Conservation (phyloP, 352 stramenopile species). For the Phytophthora cryptogea region DNA sequence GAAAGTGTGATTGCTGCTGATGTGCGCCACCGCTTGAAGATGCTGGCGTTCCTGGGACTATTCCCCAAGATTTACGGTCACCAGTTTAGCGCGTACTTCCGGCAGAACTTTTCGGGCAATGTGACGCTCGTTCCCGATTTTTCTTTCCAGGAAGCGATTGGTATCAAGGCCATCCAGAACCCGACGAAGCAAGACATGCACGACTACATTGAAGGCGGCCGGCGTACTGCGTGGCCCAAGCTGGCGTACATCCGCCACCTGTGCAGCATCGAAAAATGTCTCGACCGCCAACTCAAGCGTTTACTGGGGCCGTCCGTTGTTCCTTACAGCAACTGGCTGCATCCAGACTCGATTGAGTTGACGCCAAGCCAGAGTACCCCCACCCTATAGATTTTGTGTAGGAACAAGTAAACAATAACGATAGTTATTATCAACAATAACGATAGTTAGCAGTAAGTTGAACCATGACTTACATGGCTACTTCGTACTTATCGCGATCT, state of each 20-base stretch:
- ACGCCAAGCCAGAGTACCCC: not conserved
- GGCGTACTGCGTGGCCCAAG: slow-evolving; percentile 91
- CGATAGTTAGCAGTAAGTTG: too few species aligned
- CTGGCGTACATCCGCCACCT: slow-evolving; percentile 94
- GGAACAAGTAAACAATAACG: not conserved
- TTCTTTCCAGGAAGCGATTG: slow-evolving; percentile 81
- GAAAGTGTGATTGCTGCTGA: slow-evolving; percentile 87
- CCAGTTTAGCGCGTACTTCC: slow-evolving; percentile 77
- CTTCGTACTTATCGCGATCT: slow-evolving; percentile 19
- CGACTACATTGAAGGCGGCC: slow-evolving; percentile 80
- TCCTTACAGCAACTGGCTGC: slow-evolving; percentile 36
- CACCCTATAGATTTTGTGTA: slow-evolving; percentile 6
- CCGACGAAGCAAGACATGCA: slow-evolving; percentile 74
- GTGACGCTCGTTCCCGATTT: slow-evolving; percentile 94
- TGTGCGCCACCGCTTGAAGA: slow-evolving; percentile 70
- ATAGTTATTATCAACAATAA: too few species aligned
- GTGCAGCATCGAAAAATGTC: slow-evolving; percentile 90
- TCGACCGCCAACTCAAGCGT: slow-evolving; percentile 45
- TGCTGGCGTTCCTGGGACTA: slow-evolving; percentile 85
- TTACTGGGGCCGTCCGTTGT: slow-evolving; percentile 26
- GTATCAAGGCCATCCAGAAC: slow-evolving; percentile 87
- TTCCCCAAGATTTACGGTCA: slow-evolving; percentile 87
- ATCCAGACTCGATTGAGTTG: slow-evolving; percentile 27
- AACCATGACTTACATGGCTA: slow-evolving; percentile 11
- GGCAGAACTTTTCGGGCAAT: slow-evolving; percentile 97